Conservation (phyloP, 306 rosid genomes). For the Coriaria nepalensis region DNA sequence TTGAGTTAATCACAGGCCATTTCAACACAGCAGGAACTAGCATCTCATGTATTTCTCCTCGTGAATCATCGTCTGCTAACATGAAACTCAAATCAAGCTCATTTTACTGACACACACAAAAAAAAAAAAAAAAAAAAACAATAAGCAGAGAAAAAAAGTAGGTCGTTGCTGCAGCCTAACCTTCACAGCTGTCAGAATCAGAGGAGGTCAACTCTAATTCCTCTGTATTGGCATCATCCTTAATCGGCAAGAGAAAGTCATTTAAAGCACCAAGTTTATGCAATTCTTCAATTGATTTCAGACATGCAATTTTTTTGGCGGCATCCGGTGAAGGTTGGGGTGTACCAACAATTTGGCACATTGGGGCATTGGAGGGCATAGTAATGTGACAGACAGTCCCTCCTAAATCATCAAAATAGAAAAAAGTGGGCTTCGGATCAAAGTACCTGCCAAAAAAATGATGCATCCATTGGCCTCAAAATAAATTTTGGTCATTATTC, state of each 20-base stretch:
- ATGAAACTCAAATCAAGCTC: no score
- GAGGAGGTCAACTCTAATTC: conserved; percentile 28
- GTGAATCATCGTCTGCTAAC: conserved; percentile 37
- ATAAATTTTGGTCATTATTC: no score
- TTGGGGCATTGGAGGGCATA: conserved; percentile 80
- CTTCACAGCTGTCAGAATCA: conserved; percentile 49
- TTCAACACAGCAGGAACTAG: conserved; percentile 49
- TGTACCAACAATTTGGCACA: conserved; percentile 37
- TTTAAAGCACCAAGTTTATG: conserved; percentile 63
- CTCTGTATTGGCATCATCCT: conserved; percentile 29
- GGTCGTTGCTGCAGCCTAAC: conserved; percentile 26
- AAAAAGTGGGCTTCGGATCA: conserved; percentile 62
- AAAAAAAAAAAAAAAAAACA: conserved; percentile 6
- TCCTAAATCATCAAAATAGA: conserved; percentile 52
- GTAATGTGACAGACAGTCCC: conserved; percentile 61
- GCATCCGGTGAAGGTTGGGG: conserved; percentile 55
- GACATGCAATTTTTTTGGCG: conserved; percentile 72
- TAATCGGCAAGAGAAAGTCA: conserved; percentile 63
- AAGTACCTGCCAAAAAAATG: conserved; percentile 53
- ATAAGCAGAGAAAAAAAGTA: conserved; percentile 15
- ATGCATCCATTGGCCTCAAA: conserved; percentile 11
- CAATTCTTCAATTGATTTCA: conserved; percentile 76
- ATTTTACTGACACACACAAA: conserved; percentile 13
- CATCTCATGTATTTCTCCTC: conserved; percentile 73
- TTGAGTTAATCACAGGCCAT: conserved; percentile 36